phyloP scores from a whole-genome alignment of 2,329 filamentous ascomycete genomes.

The Anthostomella pinea region DNA sequence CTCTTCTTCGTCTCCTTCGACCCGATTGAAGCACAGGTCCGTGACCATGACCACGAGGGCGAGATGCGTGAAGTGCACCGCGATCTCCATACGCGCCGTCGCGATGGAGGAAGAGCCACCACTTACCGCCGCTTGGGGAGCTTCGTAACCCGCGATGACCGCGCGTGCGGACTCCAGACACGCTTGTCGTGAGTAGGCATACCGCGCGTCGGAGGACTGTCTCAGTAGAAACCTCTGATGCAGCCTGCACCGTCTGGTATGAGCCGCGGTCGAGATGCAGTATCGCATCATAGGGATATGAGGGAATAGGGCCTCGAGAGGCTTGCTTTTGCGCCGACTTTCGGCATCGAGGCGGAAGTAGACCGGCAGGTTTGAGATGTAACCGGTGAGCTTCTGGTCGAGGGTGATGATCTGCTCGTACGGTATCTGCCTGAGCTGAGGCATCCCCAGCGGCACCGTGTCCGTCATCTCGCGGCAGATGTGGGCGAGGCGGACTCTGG shows the following conservation, averaged over 20 bases:
- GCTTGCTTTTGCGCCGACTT: conserved; percentile 15
- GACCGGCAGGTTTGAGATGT: conserved; percentile 12
- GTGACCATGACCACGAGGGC: conserved; percentile 18
- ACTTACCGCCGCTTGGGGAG: conserved; percentile 3
- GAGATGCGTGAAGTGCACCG: conserved; percentile 18
- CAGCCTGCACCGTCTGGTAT: conserved; percentile 17
- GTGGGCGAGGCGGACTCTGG: conserved; percentile 15
- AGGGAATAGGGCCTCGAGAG: conserved; percentile 16
- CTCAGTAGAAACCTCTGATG: conserved; percentile 22
- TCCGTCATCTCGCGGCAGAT: conserved; percentile 18
- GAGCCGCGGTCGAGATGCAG: conserved; percentile 15
- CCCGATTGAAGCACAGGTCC: conserved; percentile 19
- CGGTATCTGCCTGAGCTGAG: conserved; percentile 12
- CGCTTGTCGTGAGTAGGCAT: conserved; percentile 12
- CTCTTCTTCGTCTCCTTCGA: conserved; percentile 8
- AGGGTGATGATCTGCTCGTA: conserved; percentile 15
- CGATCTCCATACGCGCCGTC: conserved; percentile 17
- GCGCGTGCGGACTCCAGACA: conserved; percentile 17
- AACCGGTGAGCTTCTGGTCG: conserved; percentile 13
- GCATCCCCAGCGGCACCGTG: conserved; percentile 13
- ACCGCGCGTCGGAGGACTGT: conserved; percentile 11
- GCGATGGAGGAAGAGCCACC: conserved; percentile 8
- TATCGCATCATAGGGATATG: conserved; percentile 21
- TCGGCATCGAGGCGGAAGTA: conserved; percentile 14
- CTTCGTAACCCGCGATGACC: conserved; percentile 11